phyloP scores from a whole-genome alignment of 495 filamentous ascomycete species.

The Emericellopsis terricola region DNA sequence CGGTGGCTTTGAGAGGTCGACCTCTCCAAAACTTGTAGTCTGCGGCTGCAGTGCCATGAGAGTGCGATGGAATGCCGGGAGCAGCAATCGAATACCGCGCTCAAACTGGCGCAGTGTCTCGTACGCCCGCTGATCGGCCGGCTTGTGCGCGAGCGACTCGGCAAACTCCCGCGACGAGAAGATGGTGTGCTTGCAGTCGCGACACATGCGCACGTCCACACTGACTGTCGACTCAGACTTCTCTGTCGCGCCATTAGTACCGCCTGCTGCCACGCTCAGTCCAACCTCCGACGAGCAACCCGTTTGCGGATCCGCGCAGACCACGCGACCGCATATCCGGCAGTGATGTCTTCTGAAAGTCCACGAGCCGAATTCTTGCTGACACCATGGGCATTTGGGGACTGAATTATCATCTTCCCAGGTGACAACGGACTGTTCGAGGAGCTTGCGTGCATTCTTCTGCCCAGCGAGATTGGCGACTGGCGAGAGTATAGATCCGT shows the following conservation, averaged over 20 bases:
- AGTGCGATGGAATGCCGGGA: slow-evolving; percentile 76
- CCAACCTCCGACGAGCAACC: slow-evolving; percentile 72
- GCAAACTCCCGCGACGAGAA: slow-evolving; percentile 76
- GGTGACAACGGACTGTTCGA: slow-evolving; percentile 82
- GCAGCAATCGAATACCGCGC: slow-evolving; percentile 62
- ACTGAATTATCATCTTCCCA: slow-evolving; percentile 90
- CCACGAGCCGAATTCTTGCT: slow-evolving; percentile 83
- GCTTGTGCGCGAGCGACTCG: slow-evolving; percentile 44
- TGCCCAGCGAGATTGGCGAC: slow-evolving; percentile 20
- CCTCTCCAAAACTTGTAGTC: slow-evolving; percentile 30
- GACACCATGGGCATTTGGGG: slow-evolving; percentile 72
- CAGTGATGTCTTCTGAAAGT: slow-evolving; percentile 87
- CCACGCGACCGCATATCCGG: slow-evolving; percentile 77
- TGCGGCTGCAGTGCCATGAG: slow-evolving; percentile 33
- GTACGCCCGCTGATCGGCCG: slow-evolving; percentile 65
- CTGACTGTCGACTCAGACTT: too few species aligned
- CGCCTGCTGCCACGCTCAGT: slow-evolving; percentile 47
- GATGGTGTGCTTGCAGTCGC: slow-evolving; percentile 67
- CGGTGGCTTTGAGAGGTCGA: slow-evolving; percentile 42
- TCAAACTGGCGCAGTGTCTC: slow-evolving; percentile 82
- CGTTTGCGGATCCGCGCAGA: slow-evolving; percentile 73
- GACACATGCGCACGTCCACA: slow-evolving; percentile 79
- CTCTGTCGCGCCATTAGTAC: slow-evolving; percentile 30
- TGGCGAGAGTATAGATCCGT: slow-evolving; percentile 13
- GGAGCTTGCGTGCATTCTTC: slow-evolving; percentile 46